Base-by-base conservation (phyloP, 805 yeast species). In the Saturnispora sanitii region DNA sequence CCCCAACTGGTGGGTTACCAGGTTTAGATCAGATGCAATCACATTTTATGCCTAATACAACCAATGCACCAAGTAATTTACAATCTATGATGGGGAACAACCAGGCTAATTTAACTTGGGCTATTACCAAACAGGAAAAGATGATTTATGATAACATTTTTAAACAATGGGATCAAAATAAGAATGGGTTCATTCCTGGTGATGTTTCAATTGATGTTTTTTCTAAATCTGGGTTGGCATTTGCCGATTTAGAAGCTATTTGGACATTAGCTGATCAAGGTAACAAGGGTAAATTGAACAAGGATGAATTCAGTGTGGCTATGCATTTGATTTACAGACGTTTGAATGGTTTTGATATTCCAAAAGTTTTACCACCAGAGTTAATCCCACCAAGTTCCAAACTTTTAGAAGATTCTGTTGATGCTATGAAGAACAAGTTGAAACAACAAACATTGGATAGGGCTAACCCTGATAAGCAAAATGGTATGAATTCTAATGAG, bases 301-400 rank as follows among this genome's bases (percentile, higher is more conserved):
- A 76, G 53, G 96, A 90, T 57, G 95, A 86, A 59, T 92, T 90
- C 65, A 82, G 95, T 0, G 87, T 92, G 27, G 96, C 97, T 25
- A 92, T 90, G 97, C 96, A 94, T 68, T 68, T 90, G 44, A 90
- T 90, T 33, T 90, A 92, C 63, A 75, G 96, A 58, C 74, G 90
- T 47, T 66, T 90, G 56, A 88, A 87, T 55, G 96, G 96, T 2
- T 77, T 75, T 48, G 85, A 82, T n/a, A 63, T 92, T 38, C 98
- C 98, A 19, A 56, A 68, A 36, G 67, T 77, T 41, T 70, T 90
- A 40, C 97, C 97, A 3, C 86, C 94, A 2, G 94, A 87, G 55
- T 71, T 90, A 48, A 66, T 87, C 23, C 97, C 98, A 6, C 94
- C 95, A 2, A 82, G 94, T 6, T 73, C 82, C 29, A 76, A 78